Percentiles rank a stretch among this genome's conserved stretches.
Conservation (phyloP, 768 basidiomycete species). For the Lentinula lateritia region DNA sequence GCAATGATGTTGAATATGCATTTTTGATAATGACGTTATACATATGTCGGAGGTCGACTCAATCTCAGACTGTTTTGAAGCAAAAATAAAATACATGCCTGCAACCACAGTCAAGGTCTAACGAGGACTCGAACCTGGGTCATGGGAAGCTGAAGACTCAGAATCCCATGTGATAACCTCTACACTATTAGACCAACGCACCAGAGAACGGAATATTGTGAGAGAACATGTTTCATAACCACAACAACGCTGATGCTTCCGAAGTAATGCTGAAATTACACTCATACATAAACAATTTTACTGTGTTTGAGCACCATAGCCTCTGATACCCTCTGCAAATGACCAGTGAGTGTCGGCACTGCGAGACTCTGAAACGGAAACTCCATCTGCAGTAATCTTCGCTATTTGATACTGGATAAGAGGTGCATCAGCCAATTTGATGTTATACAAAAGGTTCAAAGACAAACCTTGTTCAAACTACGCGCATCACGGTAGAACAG, state of each 20-base stretch:
- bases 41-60: no score
- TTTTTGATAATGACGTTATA: no score
- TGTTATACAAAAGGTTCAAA: background rate
- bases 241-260: no score
- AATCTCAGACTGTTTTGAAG: no score
- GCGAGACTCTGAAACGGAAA: constrained; percentile 73
- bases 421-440: background rate
- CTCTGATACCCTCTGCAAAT: constrained; percentile 89
- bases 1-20: no score
- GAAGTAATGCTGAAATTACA: no score
- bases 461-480: constrained; percentile 84
- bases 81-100: no score
- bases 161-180: background rate
- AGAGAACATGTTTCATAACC: no score
- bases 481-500: constrained; percentile 96
- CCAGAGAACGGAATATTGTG: no score
- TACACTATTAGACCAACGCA: background rate
- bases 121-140: background rate
- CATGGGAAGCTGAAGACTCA: background rate
- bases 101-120: no score
- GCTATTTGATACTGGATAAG: constrained; percentile 85
- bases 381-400: constrained; percentile 72
- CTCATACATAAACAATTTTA: constrained; percentile 22
- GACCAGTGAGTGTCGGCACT: constrained; percentile 78
- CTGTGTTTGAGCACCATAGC: constrained; percentile 90